Conservation (phyloP, 1,284 basidiomycete genomes). For the Sporisorium graminicola region DNA sequence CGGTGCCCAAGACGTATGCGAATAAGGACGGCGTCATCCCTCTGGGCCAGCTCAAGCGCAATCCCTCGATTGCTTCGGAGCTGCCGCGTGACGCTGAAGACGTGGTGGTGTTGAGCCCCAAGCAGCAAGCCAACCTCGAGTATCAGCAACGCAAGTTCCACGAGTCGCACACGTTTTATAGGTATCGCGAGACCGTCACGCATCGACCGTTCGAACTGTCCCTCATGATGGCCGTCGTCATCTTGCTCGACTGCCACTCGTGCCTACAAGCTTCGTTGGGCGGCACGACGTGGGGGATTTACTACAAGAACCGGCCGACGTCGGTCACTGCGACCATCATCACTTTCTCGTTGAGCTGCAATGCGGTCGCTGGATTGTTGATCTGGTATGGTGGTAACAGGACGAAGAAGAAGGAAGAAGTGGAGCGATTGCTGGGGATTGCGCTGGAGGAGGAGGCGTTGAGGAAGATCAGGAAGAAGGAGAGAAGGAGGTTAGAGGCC, state of each 20-base stretch:
- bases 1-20: conserved; percentile 20
- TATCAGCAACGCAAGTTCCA: conserved; percentile 68
- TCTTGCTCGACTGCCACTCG: conserved; percentile 63
- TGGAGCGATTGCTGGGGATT: conserved; percentile 78
- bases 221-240: conserved; percentile 52
- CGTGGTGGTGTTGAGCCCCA: conserved; percentile 63
- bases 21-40: conserved; percentile 50
- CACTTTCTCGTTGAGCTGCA: conserved; percentile 81
- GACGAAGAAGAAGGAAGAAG: conserved; percentile 82
- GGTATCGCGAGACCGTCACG: conserved; percentile 85
- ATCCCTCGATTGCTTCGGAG: conserved; percentile 62
- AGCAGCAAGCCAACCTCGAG: conserved; percentile 63
- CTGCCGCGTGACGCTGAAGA: conserved; percentile 59
- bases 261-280: conserved; percentile 74
- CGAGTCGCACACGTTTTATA: conserved; percentile 78
- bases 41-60: conserved; percentile 51
- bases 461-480: conserved; percentile 41
- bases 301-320: conserved; percentile 71
- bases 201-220: conserved; percentile 81
- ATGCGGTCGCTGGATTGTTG: conserved; percentile 81
- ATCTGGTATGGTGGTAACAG: conserved; percentile 83
- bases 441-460: conserved; percentile 74
- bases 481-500: conserved; percentile 7
- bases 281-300: conserved; percentile 84
- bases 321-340: conserved; percentile 79